Evolutionary conservation across 768 basidiomycete species (phyloP).

Genomic region (Tylopilus plumbeoviolaceoides): DNA sequence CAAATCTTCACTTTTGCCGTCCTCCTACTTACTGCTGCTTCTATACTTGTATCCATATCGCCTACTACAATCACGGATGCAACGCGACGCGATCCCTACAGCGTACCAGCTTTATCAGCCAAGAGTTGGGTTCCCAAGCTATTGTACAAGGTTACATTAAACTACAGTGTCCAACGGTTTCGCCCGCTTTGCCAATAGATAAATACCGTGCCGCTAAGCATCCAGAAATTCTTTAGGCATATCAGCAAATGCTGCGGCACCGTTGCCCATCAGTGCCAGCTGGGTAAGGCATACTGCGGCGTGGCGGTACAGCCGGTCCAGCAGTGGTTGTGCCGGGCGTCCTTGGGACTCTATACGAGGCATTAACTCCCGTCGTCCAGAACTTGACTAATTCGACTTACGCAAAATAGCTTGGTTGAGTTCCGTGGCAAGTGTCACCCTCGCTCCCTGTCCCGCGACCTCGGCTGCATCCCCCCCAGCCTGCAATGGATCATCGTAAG

Average conservation of each 20-base stretch:
- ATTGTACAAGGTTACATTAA: conserved; percentile 15
- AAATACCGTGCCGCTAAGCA: conserved; percentile 17
- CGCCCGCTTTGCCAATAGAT: neutral
- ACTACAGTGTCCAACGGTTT: conserved; percentile 11
- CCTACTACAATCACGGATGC: conserved; percentile 12
- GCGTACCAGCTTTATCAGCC: neutral
- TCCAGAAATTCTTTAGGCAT: conserved; percentile 72
- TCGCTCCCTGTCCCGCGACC: conserved; percentile 64
- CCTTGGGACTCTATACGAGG: conserved; percentile 65
- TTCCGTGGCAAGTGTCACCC: conserved; percentile 66
- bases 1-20: conserved; percentile 1
- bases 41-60: conserved; percentile 28
- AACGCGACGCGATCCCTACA: neutral
- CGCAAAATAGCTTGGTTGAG: conserved; percentile 81
- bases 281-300: conserved; percentile 64
- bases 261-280: conserved; percentile 67
- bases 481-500: conserved; percentile 70
- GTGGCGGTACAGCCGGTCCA: conserved; percentile 78
- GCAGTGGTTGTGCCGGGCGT: conserved; percentile 60
- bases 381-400: conserved; percentile 33
- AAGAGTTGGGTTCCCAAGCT: conserved; percentile 10
- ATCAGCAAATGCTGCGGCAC: conserved; percentile 78
- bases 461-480: conserved; percentile 63
- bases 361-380: conserved; percentile 1
- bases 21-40: conserved; percentile 1